These are phyloP conservation scores for Astrephomene gubernaculifera DNA, from an alignment of 139 green algal species.

Conservation along the genomic window DNA sequence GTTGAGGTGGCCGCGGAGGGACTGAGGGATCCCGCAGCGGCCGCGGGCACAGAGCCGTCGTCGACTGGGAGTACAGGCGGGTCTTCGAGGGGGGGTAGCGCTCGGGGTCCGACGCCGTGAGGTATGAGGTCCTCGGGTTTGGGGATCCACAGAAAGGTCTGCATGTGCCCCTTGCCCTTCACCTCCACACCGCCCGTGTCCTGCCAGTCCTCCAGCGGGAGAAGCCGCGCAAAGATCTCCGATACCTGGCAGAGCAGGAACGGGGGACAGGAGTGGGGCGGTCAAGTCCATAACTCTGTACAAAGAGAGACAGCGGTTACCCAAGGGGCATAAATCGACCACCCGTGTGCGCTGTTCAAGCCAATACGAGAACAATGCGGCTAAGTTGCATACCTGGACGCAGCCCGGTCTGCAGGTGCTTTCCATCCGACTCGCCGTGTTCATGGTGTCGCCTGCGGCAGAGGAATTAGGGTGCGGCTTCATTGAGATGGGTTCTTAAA, in stretches of 20 bases:
- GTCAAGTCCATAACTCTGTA: too few species aligned
- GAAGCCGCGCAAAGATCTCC: conserved; percentile 48
- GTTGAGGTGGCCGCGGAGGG: not conserved
- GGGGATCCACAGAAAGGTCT: conserved; percentile 40
- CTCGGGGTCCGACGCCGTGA: not conserved
- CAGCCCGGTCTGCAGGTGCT: conserved; percentile 57
- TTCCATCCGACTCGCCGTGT: conserved; percentile 58
- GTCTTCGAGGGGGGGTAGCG: too few species aligned
- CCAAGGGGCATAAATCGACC: too few species aligned
- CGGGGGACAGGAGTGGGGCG: too few species aligned
- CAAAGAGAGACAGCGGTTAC: too few species aligned
- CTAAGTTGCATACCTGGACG: conserved; percentile 43
- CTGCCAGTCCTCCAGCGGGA: conserved; percentile 56
- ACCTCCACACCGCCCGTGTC: conserved; percentile 58
- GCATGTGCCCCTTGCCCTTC: conserved; percentile 64
- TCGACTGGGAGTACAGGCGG: too few species aligned
- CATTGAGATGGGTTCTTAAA: too few species aligned
- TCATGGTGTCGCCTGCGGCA: conserved; percentile 54
- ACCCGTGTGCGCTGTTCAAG: too few species aligned
- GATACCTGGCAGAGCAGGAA: conserved; percentile 45
- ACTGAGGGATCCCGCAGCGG: not conserved
- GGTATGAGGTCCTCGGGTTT: conserved; percentile 37
- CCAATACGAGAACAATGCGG: too few species aligned
- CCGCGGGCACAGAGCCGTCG: not conserved
- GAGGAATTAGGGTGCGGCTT: too few species aligned